Conservation (phyloP, 2,329 filamentous ascomycete species). For the Trichophyton simii region DNA sequence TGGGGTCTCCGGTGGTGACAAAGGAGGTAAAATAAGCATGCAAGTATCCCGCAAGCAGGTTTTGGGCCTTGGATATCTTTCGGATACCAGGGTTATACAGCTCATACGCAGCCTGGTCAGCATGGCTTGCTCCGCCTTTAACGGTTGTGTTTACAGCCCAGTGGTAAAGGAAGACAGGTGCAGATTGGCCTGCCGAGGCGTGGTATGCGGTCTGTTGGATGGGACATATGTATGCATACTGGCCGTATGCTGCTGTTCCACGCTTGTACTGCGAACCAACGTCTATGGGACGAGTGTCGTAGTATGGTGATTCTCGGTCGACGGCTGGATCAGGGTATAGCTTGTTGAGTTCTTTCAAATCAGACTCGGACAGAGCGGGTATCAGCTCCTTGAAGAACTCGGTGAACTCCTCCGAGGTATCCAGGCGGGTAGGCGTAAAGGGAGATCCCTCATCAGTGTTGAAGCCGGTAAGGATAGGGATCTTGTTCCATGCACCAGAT, state of each 20-base stretch:
- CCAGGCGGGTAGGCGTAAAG: constrained; percentile 46
- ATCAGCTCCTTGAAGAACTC: constrained; percentile 51
- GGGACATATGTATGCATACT: constrained; percentile 40
- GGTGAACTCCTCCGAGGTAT: constrained; percentile 42
- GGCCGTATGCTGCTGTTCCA: constrained; percentile 37
- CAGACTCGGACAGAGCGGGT: constrained; percentile 41
- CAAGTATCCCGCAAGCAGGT: constrained; percentile 31
- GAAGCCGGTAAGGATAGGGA: constrained; percentile 57
- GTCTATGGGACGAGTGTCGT: constrained; percentile 17
- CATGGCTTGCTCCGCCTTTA: constrained; percentile 37
- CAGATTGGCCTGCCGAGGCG: constrained; percentile 21
- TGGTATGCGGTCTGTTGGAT: constrained; percentile 36
- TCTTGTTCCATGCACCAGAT: constrained; percentile 39
- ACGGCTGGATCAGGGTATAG: constrained; percentile 51
- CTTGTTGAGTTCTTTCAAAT: constrained; percentile 43
- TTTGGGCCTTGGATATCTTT: constrained; percentile 29
- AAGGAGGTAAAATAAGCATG: constrained; percentile 41
- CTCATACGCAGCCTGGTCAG: constrained; percentile 40
- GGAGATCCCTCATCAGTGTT: constrained; percentile 56
- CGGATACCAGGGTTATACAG: constrained; percentile 27
- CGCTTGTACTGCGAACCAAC: constrained; percentile 44
- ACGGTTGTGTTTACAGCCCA: constrained; percentile 40
- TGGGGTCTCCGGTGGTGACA: constrained; percentile 37
- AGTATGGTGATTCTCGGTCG: constrained; percentile 31
- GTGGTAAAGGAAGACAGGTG: constrained; percentile 41